Percentiles rank a stretch among this genome's conserved stretches.
Evolutionary conservation across 768 basidiomycete genomes (phyloP).

Genomic region (Lactarius vividus): DNA sequence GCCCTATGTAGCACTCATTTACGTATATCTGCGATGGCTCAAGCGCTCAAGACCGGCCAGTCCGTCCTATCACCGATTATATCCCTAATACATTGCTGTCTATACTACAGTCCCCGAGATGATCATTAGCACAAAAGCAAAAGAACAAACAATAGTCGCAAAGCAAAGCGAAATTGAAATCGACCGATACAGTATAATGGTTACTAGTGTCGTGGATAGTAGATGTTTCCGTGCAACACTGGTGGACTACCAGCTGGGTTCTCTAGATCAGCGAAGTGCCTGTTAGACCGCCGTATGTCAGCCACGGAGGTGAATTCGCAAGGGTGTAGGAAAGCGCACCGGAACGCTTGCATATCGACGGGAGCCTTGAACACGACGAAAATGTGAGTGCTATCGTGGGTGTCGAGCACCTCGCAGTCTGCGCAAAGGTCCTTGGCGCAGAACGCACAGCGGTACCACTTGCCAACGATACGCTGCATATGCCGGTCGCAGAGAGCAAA

Average conservation of each 20-base stretch:
- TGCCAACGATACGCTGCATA: slow-evolving; percentile 75
- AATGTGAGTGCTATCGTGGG: slow-evolving; percentile 77
- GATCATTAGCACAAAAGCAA: background rate
- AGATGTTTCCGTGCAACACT: slow-evolving; percentile 13
- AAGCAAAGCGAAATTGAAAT: background rate
- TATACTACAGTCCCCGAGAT: background rate
- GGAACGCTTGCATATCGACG: slow-evolving; percentile 74
- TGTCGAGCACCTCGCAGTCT: slow-evolving; percentile 66
- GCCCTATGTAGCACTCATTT: too few relatives aligned
- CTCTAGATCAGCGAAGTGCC: slow-evolving; percentile 21
- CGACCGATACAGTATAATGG: too few relatives aligned
- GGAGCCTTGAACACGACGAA: slow-evolving; percentile 87
- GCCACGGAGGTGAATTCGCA: slow-evolving; percentile 14
- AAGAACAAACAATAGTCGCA: background rate
- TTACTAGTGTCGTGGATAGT: slow-evolving; percentile 7
- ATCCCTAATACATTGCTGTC: background rate
- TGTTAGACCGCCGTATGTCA: background rate
- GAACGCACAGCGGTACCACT: slow-evolving; percentile 90
- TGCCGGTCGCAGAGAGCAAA: slow-evolving; percentile 85
- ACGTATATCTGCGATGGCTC: too few relatives aligned
- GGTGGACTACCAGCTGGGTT: slow-evolving; percentile 16
- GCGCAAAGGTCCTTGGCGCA: slow-evolving; percentile 83
- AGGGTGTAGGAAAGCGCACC: slow-evolving; percentile 42
- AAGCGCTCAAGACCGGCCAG: too few relatives aligned
- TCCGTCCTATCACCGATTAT: background rate